These are phyloP conservation scores for Crithidia thermophila DNA, from an alignment of 208 protist species.

Conservation along the genomic window DNA sequence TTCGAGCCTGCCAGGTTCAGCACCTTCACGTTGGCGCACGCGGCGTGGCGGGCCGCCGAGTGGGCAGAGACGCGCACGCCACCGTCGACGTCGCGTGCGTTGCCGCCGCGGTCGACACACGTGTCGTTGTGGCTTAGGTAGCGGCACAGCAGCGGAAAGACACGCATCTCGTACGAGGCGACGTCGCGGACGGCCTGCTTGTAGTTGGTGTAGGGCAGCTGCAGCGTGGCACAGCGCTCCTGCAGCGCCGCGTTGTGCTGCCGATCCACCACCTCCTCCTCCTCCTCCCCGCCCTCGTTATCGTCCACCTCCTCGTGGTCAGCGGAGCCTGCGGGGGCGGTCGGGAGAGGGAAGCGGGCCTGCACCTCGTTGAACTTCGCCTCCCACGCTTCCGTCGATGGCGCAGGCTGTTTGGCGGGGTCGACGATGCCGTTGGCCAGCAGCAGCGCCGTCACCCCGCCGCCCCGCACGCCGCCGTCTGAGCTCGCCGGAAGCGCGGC, in stretches of 20 bases:
- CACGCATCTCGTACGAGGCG: conserved; percentile 60
- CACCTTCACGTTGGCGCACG: conserved; percentile 39
- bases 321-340: background rate
- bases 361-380: conserved; percentile 55
- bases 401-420: conserved; percentile 39
- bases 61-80: conserved; percentile 8
- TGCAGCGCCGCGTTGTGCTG: conserved; percentile 67
- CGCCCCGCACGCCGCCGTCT: background rate
- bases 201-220: conserved; percentile 68
- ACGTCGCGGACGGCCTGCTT: conserved; percentile 52
- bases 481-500: conserved; percentile 12
- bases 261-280: conserved; percentile 40
- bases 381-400: conserved; percentile 43
- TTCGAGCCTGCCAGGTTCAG: conserved; percentile 48
- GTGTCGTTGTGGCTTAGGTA: conserved; percentile 46
- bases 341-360: conserved; percentile 66
- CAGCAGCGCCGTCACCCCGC: conserved; percentile 25
- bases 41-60: conserved; percentile 1
- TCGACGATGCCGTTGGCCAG: conserved; percentile 51
- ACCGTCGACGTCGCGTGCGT: conserved; percentile 7
- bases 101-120: conserved; percentile 8
- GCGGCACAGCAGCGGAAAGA: conserved; percentile 65
- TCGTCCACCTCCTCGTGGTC: conserved; percentile 28
- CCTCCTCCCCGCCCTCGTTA: conserved; percentile 32
- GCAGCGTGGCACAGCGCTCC: conserved; percentile 50